Percentiles rank a stretch among this genome's conserved stretches.
Evolutionary conservation across 805 yeast species (phyloP).

Genomic region (Sugiyamaella qingdaonensis): DNA sequence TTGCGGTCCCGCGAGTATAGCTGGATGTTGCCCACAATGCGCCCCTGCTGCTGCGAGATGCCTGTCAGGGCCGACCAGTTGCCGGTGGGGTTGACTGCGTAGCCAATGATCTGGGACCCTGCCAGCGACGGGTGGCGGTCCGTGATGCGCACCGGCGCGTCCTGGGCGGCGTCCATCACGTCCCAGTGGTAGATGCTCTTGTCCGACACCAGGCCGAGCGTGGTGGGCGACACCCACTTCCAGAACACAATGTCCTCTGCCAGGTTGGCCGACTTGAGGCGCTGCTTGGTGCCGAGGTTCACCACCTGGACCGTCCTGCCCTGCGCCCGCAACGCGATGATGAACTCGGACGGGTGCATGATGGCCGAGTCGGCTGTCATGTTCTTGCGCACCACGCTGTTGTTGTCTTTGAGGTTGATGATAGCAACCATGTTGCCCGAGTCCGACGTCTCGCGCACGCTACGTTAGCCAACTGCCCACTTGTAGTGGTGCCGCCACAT

Average conservation of each 20-base stretch:
- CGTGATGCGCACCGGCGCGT: conserved; percentile 77
- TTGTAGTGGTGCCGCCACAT: too few species aligned
- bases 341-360: conserved; percentile 86
- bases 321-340: conserved; percentile 90
- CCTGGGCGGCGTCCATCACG: conserved; percentile 69
- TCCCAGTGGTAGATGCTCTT: conserved; percentile 74
- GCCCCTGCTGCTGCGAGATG: conserved; percentile 87
- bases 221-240: conserved; percentile 80
- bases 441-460: conserved; percentile 42
- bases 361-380: conserved; percentile 98
- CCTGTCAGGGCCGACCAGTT: conserved; percentile 97
- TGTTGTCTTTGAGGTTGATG: conserved; percentile 74
- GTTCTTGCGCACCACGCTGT: conserved; percentile 78
- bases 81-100: conserved; percentile 71
- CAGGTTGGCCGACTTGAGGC: conserved; percentile 81
- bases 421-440: conserved; percentile 79
- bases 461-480: conserved; percentile 15
- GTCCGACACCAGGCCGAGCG: conserved; percentile 81
- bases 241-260: conserved; percentile 89
- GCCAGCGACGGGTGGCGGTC: conserved; percentile 73
- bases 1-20: conserved; percentile 82
- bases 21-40: conserved; percentile 95
- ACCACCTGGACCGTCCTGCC: conserved; percentile 93
- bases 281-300: conserved; percentile 79
- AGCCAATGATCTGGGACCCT: conserved; percentile 85